These are phyloP conservation scores for Immersiella caudata DNA, from an alignment of 495 filamentous ascomycete genomes.

Conservation along the genomic window DNA sequence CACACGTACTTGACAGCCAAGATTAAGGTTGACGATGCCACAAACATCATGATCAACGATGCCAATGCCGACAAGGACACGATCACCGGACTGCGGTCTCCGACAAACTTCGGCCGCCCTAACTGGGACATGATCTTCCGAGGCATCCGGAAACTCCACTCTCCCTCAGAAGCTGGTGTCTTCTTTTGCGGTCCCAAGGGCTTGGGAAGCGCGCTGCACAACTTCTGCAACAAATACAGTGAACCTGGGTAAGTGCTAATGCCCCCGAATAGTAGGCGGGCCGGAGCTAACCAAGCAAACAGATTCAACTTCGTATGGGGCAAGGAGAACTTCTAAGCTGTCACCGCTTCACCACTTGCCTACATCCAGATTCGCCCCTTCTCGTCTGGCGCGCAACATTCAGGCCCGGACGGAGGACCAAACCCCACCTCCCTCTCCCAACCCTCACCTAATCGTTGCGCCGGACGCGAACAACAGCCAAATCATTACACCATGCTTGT, in stretches of 20 bases:
- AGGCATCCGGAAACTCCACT: conserved; percentile 72
- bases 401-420: neutral
- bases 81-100: conserved; percentile 73
- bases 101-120: conserved; percentile 76
- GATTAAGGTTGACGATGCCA: conserved; percentile 77
- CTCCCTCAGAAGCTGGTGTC: conserved; percentile 71
- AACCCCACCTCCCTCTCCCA: neutral
- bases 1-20: conserved; percentile 74
- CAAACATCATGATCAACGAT: conserved; percentile 84
- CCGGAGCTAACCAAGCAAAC: conserved; percentile 13
- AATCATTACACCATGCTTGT: neutral
- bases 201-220: conserved; percentile 67
- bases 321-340: conserved; percentile 73
- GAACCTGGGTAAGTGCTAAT: conserved; percentile 63
- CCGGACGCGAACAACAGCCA: conserved; percentile 23
- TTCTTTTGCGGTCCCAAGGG: conserved; percentile 81
- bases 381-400: neutral
- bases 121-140: conserved; percentile 83
- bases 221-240: conserved; percentile 78
- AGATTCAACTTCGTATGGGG: conserved; percentile 69
- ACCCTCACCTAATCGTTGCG: conserved; percentile 14
- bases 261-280: neutral
- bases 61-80: conserved; percentile 76
- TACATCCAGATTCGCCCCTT: neutral
- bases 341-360: neutral